phyloP scores from a whole-genome alignment of 2,329 filamentous ascomycete genomes.

The Colletotrichum endophyticum region DNA sequence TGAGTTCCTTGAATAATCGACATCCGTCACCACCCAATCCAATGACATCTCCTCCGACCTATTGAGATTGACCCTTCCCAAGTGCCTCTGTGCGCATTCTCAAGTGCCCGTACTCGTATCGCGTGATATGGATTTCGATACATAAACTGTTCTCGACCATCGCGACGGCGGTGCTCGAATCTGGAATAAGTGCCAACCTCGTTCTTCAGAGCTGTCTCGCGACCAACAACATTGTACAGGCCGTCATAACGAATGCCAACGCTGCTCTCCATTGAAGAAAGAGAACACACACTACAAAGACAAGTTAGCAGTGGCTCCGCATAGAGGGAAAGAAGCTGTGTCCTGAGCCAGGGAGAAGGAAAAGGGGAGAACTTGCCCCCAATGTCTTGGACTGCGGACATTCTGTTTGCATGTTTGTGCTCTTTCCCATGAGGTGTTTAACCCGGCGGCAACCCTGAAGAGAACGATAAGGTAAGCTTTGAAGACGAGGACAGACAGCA shows the following conservation, averaged over 20 bases:
- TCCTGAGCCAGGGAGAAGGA: not conserved
- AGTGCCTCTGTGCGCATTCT: not conserved
- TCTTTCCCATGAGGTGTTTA: not conserved
- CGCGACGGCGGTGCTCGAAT: too few species aligned
- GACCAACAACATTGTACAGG: not conserved
- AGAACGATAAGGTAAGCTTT: not conserved
- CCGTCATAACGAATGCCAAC: not conserved
- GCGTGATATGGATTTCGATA: not conserved
- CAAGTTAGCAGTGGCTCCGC: not conserved
- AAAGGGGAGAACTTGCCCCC: not conserved
- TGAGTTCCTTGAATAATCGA: not conserved
- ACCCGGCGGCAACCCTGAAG: not conserved
- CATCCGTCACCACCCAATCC: not conserved
- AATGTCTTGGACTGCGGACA: not conserved
- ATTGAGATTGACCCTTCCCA: not conserved
- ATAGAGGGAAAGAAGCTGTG: not conserved
- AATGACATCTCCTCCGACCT: not conserved
- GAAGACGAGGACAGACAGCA: not conserved
- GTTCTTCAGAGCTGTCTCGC: not conserved
- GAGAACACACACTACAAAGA: not conserved
- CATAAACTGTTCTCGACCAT: not conserved
- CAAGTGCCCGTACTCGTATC: not conserved
- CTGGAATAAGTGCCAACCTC: not conserved
- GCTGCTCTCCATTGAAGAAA: not conserved
- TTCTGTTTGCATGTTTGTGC: not conserved